Conservation (phyloP, 2,329 filamentous ascomycete species). For the Aspergillus awamori region DNA sequence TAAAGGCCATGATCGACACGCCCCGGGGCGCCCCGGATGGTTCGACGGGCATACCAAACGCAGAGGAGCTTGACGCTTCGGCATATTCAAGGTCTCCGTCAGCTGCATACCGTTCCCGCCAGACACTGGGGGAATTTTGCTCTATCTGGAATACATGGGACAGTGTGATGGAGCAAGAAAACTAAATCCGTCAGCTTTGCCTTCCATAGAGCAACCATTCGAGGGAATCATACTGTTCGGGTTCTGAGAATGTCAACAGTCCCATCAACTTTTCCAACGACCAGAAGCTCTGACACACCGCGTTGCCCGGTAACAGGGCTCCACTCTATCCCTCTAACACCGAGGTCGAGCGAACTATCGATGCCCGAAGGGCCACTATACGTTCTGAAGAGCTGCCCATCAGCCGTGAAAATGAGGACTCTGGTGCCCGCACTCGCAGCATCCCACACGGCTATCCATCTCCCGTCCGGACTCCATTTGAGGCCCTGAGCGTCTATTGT, state of each 20-base stretch:
- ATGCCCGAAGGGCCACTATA: constrained; percentile 47
- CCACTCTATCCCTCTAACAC: constrained; percentile 58
- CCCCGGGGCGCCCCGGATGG: constrained; percentile 36
- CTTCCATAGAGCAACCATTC: not conserved
- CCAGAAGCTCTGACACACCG: constrained; percentile 44
- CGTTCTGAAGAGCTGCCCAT: constrained; percentile 60
- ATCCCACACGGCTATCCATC: constrained; percentile 63
- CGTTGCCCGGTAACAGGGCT: constrained; percentile 39
- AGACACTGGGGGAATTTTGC: constrained; percentile 36
- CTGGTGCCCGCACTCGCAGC: constrained; percentile 54
- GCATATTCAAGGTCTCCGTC: constrained; percentile 39
- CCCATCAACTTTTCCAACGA: constrained; percentile 55
- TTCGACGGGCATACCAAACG: constrained; percentile 35
- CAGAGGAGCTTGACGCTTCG: constrained; percentile 43
- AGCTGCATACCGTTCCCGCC: constrained; percentile 36
- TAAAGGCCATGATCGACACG: constrained; percentile 46
- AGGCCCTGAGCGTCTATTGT: constrained; percentile 61
- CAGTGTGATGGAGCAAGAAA: constrained; percentile 37
- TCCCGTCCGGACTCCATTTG: constrained; percentile 62
- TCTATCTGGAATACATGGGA: constrained; percentile 39
- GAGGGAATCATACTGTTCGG: constrained; percentile 40
- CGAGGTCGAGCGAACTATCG: constrained; percentile 48
- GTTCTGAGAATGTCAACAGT: constrained; percentile 52
- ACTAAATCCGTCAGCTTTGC: constrained; percentile 27
- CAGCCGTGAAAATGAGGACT: constrained; percentile 60